Evolutionary conservation across 1,284 basidiomycete species (phyloP), one percentile per base, ranked within the genome.

Genomic region (Xanthoconium separans): DNA sequence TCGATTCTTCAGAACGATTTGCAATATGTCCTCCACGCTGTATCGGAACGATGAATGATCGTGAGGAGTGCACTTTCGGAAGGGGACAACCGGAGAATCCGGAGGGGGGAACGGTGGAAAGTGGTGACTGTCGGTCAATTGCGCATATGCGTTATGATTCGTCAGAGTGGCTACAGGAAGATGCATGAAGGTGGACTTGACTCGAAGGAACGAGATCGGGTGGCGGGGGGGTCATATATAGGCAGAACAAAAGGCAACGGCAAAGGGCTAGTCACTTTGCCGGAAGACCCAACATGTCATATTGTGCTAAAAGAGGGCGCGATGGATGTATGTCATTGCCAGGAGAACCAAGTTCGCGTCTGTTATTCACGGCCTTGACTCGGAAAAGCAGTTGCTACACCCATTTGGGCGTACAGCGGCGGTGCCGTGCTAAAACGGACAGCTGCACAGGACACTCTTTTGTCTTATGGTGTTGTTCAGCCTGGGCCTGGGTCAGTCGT

Each of bases 1-100:
- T 56, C 86, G 78, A 47, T 80, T 80, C 56, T 78, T 82, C 62
- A 86, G 80, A 58, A 89, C 83, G 54, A 81, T 80, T 64, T 83
- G 78, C 66, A 84, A 78, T 54, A 84, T 82, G 53, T 82, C 79
- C 37, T 69, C 57, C 54, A 67, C 61, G 55, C 56, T 63, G 57
- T 65, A 51, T 30, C 12, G 57, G 18, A 31, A 44, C 18, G 60
- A 50, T 15, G 55, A 39, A 2, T 42, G 46, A 49, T 61, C 57
- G 44, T 56, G 60, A 27, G 47, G 54, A 41, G 53, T 45, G 49
- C 54, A 22, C 42, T 55, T 34, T 48, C 40, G 34, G 46, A 36
- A 45, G 22, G 52, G 54, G 16, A 29, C 44, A 22, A 29, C 31
- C 31, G 47, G 46, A 43, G 54, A 39, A 5, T 57, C 59, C 54